Conservation (phyloP, 805 yeast genomes). For the Candida ipomoeae region DNA sequence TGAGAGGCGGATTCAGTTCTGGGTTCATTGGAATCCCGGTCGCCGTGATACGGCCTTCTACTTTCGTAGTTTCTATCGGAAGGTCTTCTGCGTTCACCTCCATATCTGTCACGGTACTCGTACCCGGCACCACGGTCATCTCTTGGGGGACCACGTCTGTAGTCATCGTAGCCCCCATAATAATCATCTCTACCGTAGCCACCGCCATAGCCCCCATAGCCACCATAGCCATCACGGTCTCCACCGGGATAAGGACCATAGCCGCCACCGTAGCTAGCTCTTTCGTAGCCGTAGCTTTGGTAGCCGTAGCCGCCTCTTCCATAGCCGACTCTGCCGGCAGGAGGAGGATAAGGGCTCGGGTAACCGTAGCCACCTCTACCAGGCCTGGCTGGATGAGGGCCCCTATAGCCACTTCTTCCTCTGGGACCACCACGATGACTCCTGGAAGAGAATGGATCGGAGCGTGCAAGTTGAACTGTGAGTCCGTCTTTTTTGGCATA, state of each 20-base stretch:
- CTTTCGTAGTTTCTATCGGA: slow-evolving; percentile 12
- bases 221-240: slow-evolving; percentile 3
- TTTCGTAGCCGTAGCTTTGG: slow-evolving; percentile 16
- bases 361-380: slow-evolving; percentile 27
- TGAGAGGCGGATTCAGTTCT: slow-evolving; percentile 4
- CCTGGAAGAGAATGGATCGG: slow-evolving; percentile 46
- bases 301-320: slow-evolving; percentile 23
- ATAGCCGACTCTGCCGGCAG: slow-evolving; percentile 8
- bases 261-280: slow-evolving; percentile 23
- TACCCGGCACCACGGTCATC: slow-evolving; percentile 19
- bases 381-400: slow-evolving; percentile 6
- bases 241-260: slow-evolving; percentile 12
- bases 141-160: slow-evolving; percentile 16
- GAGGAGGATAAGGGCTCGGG: slow-evolving; percentile 17
- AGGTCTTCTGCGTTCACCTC: slow-evolving; percentile 12
- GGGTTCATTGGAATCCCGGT: slow-evolving; percentile 15
- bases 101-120: slow-evolving; percentile 19
- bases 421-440: slow-evolving; percentile 23
- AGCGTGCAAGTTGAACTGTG: slow-evolving; percentile 52
- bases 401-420: slow-evolving; percentile 13
- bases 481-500: slow-evolving; percentile 40
- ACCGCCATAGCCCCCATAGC: slow-evolving; percentile 16
- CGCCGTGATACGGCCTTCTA: slow-evolving; percentile 12
- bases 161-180: slow-evolving; percentile 18
- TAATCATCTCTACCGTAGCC: slow-evolving; percentile 16